Percentiles rank a stretch among this genome's conserved stretches.
Conservation (phyloP, 257 asterid genomes). For the Lycium barbarum region DNA sequence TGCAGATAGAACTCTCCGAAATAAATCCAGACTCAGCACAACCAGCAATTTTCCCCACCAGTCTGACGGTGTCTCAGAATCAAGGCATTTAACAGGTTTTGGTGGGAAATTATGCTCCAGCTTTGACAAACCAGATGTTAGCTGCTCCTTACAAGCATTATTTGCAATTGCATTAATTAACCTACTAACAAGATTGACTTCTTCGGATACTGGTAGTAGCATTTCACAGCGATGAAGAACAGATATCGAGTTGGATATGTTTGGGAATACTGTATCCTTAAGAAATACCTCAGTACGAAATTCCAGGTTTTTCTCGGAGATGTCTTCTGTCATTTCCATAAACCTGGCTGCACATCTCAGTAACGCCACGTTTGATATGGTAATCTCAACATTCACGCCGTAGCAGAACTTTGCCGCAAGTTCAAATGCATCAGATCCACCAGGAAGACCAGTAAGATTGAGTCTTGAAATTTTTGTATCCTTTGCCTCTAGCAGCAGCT, state of each 20-base stretch:
- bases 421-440: constrained; percentile 91
- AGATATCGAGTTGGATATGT: constrained; percentile 68
- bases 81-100: constrained; percentile 45
- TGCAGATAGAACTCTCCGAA: constrained; percentile 72
- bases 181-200: constrained; percentile 61
- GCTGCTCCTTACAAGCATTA: constrained; percentile 89
- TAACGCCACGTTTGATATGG: constrained; percentile 68
- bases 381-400: constrained; percentile 74
- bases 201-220: constrained; percentile 68
- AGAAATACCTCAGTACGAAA: constrained; percentile 63
- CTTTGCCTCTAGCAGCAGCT: constrained; percentile 64
- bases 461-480: constrained; percentile 68
- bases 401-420: constrained; percentile 91
- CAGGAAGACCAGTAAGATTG: constrained; percentile 71
- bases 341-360: constrained; percentile 75
- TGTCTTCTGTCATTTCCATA: constrained; percentile 90
- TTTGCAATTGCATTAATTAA: constrained; percentile 70
- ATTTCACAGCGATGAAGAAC: constrained; percentile 78
- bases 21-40: constrained; percentile 70
- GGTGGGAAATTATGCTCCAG: constrained; percentile 67
- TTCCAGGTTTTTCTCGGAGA: constrained; percentile 76
- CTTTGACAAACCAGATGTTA: constrained; percentile 81
- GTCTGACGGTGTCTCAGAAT: constrained; percentile 62
- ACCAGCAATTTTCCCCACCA: constrained; percentile 92
- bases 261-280: constrained; percentile 60